Conservation (phyloP, 345 rosid genomes). For the Psidium guajava region DNA sequence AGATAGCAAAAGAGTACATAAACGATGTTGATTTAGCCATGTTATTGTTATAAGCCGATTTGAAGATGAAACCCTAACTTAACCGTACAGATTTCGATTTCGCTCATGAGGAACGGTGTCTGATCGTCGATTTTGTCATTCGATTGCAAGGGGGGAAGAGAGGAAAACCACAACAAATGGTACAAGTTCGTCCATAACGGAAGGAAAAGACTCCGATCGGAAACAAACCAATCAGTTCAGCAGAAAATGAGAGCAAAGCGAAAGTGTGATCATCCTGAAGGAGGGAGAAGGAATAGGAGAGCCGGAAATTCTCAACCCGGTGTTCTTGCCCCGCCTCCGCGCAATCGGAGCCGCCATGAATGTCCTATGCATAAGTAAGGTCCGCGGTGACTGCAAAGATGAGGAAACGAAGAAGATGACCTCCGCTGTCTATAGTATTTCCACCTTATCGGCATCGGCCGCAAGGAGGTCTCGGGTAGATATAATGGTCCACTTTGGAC, state of each 20-base stretch:
- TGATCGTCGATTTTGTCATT: background rate
- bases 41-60: background rate
- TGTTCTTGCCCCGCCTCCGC: background rate
- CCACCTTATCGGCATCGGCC: too few relatives aligned
- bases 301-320: fast-evolving
- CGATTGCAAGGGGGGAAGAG: background rate
- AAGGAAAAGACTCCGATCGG: background rate
- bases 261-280: background rate
- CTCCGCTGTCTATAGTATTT: too few relatives aligned
- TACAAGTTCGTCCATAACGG: background rate
- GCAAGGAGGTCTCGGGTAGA: too few relatives aligned
- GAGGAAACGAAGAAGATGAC: too few relatives aligned
- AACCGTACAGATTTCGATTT: background rate
- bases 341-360: too few relatives aligned
- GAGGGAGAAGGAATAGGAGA: background rate
- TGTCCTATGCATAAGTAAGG: too few relatives aligned
- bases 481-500: too few relatives aligned
- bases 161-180: too few relatives aligned
- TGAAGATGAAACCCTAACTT: background rate
- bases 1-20: background rate
- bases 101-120: background rate
- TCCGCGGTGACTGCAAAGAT: too few relatives aligned
- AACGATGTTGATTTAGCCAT: background rate
- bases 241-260: background rate
- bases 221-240: background rate